Evolutionary conservation across 202 grass and related monocot genomes (phyloP).

Genomic region (Schoenoplectus triqueter): DNA sequence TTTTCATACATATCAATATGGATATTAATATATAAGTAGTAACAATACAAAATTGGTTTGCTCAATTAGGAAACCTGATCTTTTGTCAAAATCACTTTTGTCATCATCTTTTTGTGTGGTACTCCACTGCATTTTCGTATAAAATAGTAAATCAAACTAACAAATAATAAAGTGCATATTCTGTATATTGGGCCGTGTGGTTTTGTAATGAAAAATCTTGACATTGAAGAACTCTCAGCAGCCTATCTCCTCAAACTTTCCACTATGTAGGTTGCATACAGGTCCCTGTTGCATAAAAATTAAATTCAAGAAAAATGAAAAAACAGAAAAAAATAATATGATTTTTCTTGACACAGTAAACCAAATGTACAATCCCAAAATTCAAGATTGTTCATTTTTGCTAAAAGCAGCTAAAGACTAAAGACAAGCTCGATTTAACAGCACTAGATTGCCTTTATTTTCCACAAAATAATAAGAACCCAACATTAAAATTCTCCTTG

Average conservation of each 20-base stretch:
- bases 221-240: background rate
- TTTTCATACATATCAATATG: background rate
- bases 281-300: slow-evolving; percentile 58
- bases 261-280: slow-evolving; percentile 87
- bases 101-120: slow-evolving; percentile 31
- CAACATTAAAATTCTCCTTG: background rate
- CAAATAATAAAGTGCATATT: slow-evolving; percentile 30
- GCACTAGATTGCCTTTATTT: background rate
- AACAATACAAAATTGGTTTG: slow-evolving; percentile 4
- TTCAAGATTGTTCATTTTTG: background rate
- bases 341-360: background rate
- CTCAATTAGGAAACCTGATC: background rate
- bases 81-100: slow-evolving; percentile 37
- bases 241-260: slow-evolving; percentile 84
- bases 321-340: background rate
- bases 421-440: background rate
- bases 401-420: background rate
- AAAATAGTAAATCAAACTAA: slow-evolving; percentile 46
- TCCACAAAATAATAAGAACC: background rate
- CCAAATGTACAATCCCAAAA: background rate
- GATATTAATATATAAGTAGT: slow-evolving; percentile 30
- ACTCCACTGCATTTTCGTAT: slow-evolving; percentile 21
- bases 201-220: slow-evolving; percentile 35
- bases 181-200: slow-evolving; percentile 38
- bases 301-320: background rate